These are phyloP conservation scores for Globisporangium viniferum DNA, from an alignment of 352 stramenopile species.

Conservation along the genomic window DNA sequence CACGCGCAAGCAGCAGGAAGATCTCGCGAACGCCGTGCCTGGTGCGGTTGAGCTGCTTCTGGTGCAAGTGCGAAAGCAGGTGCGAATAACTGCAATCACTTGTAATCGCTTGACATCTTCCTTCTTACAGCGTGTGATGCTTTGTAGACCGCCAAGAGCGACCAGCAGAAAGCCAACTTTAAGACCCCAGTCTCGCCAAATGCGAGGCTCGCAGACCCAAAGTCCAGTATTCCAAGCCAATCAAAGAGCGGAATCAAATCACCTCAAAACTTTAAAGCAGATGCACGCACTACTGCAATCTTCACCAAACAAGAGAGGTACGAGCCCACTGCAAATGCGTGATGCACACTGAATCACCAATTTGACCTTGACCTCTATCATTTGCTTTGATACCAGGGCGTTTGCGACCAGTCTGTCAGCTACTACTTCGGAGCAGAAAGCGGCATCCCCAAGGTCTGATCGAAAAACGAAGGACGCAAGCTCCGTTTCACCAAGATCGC, in stretches of 20 bases:
- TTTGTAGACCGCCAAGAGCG: conserved; percentile 15
- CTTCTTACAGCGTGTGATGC: neutral
- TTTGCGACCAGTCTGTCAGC: neutral
- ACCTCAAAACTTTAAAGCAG: neutral
- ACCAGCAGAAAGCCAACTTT: conserved; percentile 18
- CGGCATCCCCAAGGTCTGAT: conserved; percentile 2
- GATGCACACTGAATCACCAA: too few relatives aligned
- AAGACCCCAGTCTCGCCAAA: conserved; percentile 6
- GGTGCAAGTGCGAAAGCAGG: conserved; percentile 41
- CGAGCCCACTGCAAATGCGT: neutral
- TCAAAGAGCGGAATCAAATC: conserved; percentile 3
- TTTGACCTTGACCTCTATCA: neutral
- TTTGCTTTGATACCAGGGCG: neutral
- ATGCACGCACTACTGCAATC: neutral
- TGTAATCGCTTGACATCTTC: neutral
- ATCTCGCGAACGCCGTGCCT: conserved; percentile 37
- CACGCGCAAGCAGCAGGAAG: conserved; percentile 39
- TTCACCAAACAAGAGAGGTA: neutral
- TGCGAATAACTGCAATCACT: conserved; percentile 5
- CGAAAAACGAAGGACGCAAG: neutral
- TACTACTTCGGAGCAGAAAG: neutral
- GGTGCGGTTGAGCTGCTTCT: conserved; percentile 40
- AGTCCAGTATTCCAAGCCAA: neutral
- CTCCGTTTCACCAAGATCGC: conserved; percentile 1
- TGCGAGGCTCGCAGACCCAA: neutral